Evolutionary conservation across 192 early-diverging fungal genomes (phyloP), one percentile per base, ranked within the genome.

Genomic region (Backusella morwellensis): DNA sequence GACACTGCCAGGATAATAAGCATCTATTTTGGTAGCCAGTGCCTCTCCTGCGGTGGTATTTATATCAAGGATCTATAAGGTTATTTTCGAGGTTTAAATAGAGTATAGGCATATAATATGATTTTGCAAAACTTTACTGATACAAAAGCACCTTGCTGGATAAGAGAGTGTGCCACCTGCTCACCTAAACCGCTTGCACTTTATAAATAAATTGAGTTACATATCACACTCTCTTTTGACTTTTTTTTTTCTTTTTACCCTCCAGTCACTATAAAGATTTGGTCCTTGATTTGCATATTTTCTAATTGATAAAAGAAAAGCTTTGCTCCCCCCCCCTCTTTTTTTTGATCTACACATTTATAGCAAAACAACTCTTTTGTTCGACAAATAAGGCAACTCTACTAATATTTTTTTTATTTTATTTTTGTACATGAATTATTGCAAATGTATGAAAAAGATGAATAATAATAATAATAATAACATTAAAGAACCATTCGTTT

Each of bases 401-500:
- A 14, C 21, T 63, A 32, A 32, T 32, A 11, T 71, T 32, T 47
- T 69, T 69, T 69, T 69, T 69, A 38, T 38, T 38, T 40, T 68
- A 35, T 17, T 36, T 68, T 68, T 68, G 67, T 68, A 35, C 35
- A 68, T 67, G 66, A 14, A 32, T 68, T 66, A 26, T 32, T 26
- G 32, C 29, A 32, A 32, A 32, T 34, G 32, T 34, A 66, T 32
- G 32, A 66, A 35, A 68, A 36, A 35, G 34, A 35, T 68, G 29
- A 34, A 29, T 26, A 15, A 2, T 26, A 32, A 66, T 26, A 34
- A 68, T 35, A 68, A 68, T 35, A 68, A 35, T 6, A 32, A 67
- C 0, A 32, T 68, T 85, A 95, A 47, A 95, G 82, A 40, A 91
- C 88, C 41, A 91, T 90, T 56, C 93, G 85, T 85, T 96, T 97